phyloP scores from a whole-genome alignment of 169 alveolate species.

The Perkinsus olseni region DNA sequence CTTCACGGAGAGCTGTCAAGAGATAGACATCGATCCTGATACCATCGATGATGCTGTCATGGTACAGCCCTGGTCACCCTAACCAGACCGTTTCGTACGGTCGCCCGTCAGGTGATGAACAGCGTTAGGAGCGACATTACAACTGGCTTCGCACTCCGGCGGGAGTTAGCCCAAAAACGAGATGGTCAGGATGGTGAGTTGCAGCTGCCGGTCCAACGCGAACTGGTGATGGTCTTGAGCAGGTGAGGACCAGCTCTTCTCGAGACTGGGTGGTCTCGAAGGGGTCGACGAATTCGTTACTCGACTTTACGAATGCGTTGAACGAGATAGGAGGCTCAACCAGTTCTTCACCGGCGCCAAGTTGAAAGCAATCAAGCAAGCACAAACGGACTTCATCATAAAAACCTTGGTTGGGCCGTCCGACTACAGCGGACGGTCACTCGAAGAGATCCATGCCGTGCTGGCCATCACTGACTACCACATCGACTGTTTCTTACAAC shows the following conservation, averaged over 20 bases:
- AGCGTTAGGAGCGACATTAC: neutral
- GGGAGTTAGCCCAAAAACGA: neutral
- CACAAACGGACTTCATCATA: neutral
- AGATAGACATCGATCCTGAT: neutral
- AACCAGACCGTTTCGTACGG: neutral
- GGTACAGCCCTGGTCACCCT: neutral
- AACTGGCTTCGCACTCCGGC: neutral
- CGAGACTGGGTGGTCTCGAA: neutral
- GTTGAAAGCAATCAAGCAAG: neutral
- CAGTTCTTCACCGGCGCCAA: neutral
- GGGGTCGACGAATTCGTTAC: neutral
- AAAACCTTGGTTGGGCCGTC: neutral
- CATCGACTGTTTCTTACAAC: neutral
- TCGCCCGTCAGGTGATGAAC: neutral
- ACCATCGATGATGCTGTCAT: neutral
- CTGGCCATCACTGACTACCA: neutral
- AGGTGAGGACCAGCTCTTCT: neutral
- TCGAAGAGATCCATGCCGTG: neutral
- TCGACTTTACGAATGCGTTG: neutral
- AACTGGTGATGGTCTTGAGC: neutral
- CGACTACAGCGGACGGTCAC: neutral
- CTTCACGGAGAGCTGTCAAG: neutral
- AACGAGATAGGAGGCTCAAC: neutral
- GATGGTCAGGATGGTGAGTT: neutral
- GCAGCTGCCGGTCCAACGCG: neutral